Evolutionary conservation across 2,329 filamentous ascomycete genomes (phyloP), one percentile per base, ranked within the genome.

Genomic region (Aspergillus sclerotialis): DNA sequence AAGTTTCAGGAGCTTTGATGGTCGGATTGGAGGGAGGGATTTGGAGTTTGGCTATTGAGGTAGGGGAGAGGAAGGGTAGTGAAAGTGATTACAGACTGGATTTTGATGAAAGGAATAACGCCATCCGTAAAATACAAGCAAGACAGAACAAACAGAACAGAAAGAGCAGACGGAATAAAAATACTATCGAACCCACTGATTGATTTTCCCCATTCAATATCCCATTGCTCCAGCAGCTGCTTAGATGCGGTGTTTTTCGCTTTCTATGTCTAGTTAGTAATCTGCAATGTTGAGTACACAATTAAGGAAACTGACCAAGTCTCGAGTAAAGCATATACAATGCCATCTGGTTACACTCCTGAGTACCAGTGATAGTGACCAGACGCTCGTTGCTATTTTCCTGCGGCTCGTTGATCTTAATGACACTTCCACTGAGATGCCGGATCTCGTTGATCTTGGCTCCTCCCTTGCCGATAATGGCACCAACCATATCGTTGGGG

Each of bases 311-410:
- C 49, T 37, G 67, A 94, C 92, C 92, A 61, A 98, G 83, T 73
- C 92, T 80, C 40, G 87, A 93, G 67, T 98, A 98, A 36, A 98
- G 78, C 89, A 98, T 95, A 68, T 96, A 98, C 36, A 98, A 69
- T n/a, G 92, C 92, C 89, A 98, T 96, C 56, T 94, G 86, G 68
- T 98, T 98, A 72, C 88, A 95, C 66, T 98, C 92, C 53, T 93
- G 88, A 5, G 92, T 96, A 45, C 92, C 92, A 2, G 92, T 95
- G 50, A 98, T 94, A 11, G 92, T 98, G 38, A 98, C 92, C 39
- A 98, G 72, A 43, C 92, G 82, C 70, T 98, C 92, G 56, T 96
- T 98, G 73, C 87, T 96, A 67, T 94, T 96, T 64, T 96, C 92
- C 62, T 95, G 92, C 1, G 92, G 92, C 62, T 98, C 92, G 60